Evolutionary conservation across 805 yeast species (phyloP).

Genomic region (Blastobotrys parvus): DNA sequence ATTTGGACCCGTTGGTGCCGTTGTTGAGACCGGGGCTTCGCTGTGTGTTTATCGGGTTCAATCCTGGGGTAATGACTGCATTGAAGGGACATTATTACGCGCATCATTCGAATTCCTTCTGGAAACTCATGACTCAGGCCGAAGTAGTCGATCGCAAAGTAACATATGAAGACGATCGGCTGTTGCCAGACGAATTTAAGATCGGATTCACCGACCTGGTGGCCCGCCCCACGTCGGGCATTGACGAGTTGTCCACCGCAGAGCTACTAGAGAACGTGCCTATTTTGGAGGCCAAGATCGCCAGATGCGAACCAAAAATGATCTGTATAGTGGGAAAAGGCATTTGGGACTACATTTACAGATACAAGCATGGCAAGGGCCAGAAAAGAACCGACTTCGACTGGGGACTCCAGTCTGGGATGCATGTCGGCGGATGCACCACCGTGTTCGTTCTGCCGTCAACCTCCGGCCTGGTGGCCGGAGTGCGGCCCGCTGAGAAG

Average conservation of each 20-base stretch:
- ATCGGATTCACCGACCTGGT: slow-evolving; percentile 71
- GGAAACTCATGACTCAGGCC: slow-evolving; percentile 54
- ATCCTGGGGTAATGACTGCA: slow-evolving; percentile 62
- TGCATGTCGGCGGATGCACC: slow-evolving; percentile 18
- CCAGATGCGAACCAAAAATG: slow-evolving; percentile 30
- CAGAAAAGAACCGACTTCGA: slow-evolving; percentile 30
- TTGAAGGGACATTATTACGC: slow-evolving; percentile 62
- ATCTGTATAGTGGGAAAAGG: slow-evolving; percentile 66
- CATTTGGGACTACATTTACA: slow-evolving; percentile 56
- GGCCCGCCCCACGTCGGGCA: slow-evolving; percentile 51
- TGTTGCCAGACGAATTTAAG: slow-evolving; percentile 34
- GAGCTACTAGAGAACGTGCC: slow-evolving; percentile 55
- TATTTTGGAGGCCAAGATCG: slow-evolving; percentile 39
- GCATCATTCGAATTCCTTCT: slow-evolving; percentile 57
- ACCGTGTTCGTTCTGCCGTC: slow-evolving; percentile 55
- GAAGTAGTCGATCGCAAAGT: slow-evolving; percentile 33
- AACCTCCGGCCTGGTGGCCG: slow-evolving; percentile 61
- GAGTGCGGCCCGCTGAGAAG: slow-evolving; percentile 40
- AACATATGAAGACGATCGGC: slow-evolving; percentile 33
- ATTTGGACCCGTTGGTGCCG: slow-evolving; percentile 15
- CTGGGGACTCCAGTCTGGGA: slow-evolving; percentile 44
- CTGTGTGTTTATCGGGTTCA: slow-evolving; percentile 59
- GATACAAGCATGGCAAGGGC: slow-evolving; percentile 27
- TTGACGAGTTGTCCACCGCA: slow-evolving; percentile 39
- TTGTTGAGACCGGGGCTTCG: slow-evolving; percentile 25